A percentile compares a stretch with the other conserved stretches of the same genome.
These are phyloP conservation scores for Cylindrotheca closterium DNA, from an alignment of 108 stramenopile species.

Conservation along the genomic window DNA sequence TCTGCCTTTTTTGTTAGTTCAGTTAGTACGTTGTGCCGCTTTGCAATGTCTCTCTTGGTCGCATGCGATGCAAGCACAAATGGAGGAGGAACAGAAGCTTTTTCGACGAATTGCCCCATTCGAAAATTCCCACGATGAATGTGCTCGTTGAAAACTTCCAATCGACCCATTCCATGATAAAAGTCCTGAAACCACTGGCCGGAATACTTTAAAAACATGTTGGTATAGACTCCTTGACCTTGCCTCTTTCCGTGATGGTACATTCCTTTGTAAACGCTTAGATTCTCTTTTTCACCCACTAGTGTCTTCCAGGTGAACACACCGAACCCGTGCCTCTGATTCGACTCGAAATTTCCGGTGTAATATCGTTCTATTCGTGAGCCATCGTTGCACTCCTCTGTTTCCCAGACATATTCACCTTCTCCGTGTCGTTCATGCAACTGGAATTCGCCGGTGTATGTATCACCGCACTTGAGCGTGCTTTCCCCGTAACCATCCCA, in stretches of 20 bases:
- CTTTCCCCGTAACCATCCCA: slow-evolving; percentile 5
- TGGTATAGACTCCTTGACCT: slow-evolving; percentile 5
- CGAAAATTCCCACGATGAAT: not conserved
- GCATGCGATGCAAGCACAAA: not conserved
- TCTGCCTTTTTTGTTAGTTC: not conserved
- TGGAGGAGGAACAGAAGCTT: not conserved
- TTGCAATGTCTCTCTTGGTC: not conserved
- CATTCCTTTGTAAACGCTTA: slow-evolving; percentile 6
- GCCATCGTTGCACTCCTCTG: not conserved
- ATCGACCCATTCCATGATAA: slow-evolving; percentile 8
- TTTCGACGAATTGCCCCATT: not conserved
- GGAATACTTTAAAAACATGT: not conserved
- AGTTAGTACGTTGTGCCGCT: not conserved
- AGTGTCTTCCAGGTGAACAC: slow-evolving; percentile 5
- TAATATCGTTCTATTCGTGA: slow-evolving; percentile 4
- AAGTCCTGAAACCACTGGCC: slow-evolving; percentile 7
- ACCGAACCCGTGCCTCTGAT: slow-evolving; percentile 13
- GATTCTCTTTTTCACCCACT: not conserved
- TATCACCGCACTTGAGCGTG: not conserved
- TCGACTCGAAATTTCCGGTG: slow-evolving; percentile 2
- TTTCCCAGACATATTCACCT: slow-evolving; percentile 6
- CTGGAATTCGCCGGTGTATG: not conserved
- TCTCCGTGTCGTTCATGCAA: slow-evolving; percentile 3
- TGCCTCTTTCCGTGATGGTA: slow-evolving; percentile 4
- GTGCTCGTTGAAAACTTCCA: not conserved